Evolutionary conservation across 2,329 filamentous ascomycete species (phyloP).

Genomic region (Akanthomyces uredinophilus): DNA sequence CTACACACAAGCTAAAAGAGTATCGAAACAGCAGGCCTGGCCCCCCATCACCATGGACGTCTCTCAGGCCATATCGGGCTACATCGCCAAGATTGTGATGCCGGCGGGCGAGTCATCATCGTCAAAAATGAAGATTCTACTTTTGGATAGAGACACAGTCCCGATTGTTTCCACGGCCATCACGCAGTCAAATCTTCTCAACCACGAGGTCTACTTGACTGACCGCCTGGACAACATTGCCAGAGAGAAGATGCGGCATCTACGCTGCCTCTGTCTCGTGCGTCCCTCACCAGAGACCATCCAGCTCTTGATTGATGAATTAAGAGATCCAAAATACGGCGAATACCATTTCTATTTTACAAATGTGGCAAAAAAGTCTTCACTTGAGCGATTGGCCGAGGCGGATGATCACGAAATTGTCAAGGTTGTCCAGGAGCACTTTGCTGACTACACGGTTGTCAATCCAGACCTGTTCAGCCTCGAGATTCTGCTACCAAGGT

Average conservation of each 20-base stretch:
- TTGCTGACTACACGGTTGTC: conserved; percentile 91
- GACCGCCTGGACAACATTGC: conserved; percentile 87
- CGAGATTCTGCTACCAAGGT: conserved; percentile 64
- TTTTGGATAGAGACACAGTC: conserved; percentile 90
- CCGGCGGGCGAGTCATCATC: conserved; percentile 63
- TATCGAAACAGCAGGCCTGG: neutral
- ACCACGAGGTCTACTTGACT: conserved; percentile 96
- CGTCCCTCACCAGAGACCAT: conserved; percentile 89
- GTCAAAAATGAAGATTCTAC: conserved; percentile 95
- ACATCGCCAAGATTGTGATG: conserved; percentile 94
- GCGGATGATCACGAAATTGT: conserved; percentile 97
- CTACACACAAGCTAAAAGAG: neutral
- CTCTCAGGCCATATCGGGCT: conserved; percentile 85
- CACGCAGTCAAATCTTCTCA: conserved; percentile 89
- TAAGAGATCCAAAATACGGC: conserved; percentile 93
- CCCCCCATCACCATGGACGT: conserved; percentile 66
- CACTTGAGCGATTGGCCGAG: conserved; percentile 87
- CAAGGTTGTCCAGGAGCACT: conserved; percentile 88
- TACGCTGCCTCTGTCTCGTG: conserved; percentile 88
- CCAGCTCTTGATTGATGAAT: conserved; percentile 88
- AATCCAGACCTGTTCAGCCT: conserved; percentile 91
- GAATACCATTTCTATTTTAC: conserved; percentile 98
- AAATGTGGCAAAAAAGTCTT: conserved; percentile 95
- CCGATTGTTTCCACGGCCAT: conserved; percentile 91
- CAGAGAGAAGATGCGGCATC: conserved; percentile 95